Evolutionary conservation across 1,284 basidiomycete genomes (phyloP).

Genomic region (Naganishia liquefaciens): DNA sequence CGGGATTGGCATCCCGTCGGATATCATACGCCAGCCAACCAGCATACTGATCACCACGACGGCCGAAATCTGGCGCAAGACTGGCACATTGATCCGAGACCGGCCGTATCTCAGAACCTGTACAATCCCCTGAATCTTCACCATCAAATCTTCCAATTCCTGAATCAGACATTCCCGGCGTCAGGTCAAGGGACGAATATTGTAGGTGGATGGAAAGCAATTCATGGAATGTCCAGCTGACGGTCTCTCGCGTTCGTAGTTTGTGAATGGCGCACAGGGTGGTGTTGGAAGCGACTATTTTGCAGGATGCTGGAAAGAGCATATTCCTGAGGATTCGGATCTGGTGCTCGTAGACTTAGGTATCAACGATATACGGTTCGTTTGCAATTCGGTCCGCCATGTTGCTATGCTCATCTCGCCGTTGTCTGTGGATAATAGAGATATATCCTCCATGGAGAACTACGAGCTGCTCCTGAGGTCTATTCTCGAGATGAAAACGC

Average conservation of each 20-base stretch:
- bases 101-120: constrained; percentile 33
- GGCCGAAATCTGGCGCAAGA: constrained; percentile 21
- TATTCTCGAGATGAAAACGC: constrained; percentile 44
- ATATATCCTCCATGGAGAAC: constrained; percentile 38
- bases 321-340: constrained; percentile 47
- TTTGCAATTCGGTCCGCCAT: constrained; percentile 33
- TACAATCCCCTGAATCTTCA: constrained; percentile 43
- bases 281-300: constrained; percentile 51
- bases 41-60: background rate
- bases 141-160: constrained; percentile 44
- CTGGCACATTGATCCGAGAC: constrained; percentile 37
- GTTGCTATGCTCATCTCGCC: background rate
- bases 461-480: constrained; percentile 48
- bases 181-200: constrained; percentile 28
- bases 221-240: background rate
- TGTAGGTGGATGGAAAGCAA: background rate
- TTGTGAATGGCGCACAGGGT: constrained; percentile 48
- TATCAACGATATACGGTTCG: constrained; percentile 47
- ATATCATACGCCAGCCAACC: background rate
- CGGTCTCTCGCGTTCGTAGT: constrained; percentile 26
- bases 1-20: constrained; percentile 1
- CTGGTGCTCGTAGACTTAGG: constrained; percentile 49
- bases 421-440: background rate
- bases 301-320: constrained; percentile 52
- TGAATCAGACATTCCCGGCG: constrained; percentile 45